Conservation (phyloP, 2,329 filamentous ascomycete genomes). For the Byssothecium circinans region DNA sequence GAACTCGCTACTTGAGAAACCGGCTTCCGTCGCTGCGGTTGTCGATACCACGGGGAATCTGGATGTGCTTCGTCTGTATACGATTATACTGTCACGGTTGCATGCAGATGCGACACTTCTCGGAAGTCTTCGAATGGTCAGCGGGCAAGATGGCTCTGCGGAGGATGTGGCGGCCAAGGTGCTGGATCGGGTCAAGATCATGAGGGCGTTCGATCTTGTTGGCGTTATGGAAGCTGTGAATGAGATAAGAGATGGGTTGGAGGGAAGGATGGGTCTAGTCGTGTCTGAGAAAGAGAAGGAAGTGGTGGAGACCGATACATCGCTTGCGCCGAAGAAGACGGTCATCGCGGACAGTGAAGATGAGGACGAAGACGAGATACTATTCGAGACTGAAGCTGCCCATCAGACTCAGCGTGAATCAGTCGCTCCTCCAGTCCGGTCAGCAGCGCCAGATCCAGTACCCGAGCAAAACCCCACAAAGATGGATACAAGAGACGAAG, state of each 20-base stretch:
- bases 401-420: background rate
- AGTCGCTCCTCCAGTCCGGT: background rate
- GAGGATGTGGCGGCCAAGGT: conserved; percentile 39
- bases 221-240: conserved; percentile 51
- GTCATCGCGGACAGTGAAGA: conserved; percentile 41
- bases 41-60: conserved; percentile 52
- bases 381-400: conserved; percentile 31
- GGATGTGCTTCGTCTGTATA: conserved; percentile 47
- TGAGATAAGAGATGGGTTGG: conserved; percentile 47
- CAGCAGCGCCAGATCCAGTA: background rate
- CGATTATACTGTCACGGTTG: conserved; percentile 27
- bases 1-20: conserved; percentile 40
- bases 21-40: conserved; percentile 40
- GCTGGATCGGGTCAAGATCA: conserved; percentile 51
- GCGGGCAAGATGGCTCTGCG: background rate
- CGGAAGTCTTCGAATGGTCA: background rate
- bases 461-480: background rate
- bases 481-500: background rate
- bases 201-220: conserved; percentile 54
- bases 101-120: conserved; percentile 6
- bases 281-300: conserved; percentile 4
- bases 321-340: conserved; percentile 16
- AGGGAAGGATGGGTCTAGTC: conserved; percentile 8
- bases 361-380: conserved; percentile 46
- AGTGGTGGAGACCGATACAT: conserved; percentile 19